Percentiles rank a stretch among this genome's conserved stretches.
phyloP scores from a whole-genome alignment of 2,329 filamentous ascomycete species.

The Pseudogymnoascus sp. region DNA sequence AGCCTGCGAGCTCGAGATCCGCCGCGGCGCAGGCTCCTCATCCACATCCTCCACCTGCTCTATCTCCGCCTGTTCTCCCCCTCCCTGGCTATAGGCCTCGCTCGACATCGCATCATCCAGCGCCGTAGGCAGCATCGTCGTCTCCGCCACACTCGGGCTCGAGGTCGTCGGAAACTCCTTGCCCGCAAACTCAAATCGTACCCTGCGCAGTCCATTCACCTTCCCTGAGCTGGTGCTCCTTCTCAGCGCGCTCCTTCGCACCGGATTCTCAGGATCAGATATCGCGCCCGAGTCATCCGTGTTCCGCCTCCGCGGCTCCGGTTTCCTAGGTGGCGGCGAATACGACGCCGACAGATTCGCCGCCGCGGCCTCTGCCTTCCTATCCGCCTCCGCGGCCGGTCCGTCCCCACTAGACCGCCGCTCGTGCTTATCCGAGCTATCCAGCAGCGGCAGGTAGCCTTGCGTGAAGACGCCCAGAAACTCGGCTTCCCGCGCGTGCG shows the following conservation, averaged over 20 bases:
- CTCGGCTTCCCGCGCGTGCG: constrained; percentile 49
- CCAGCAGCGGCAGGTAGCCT: constrained; percentile 53
- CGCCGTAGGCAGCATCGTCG: background rate
- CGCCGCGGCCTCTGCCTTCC: background rate
- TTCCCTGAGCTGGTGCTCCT: constrained; percentile 44
- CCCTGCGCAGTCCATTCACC: constrained; percentile 47
- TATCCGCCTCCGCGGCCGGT: background rate
- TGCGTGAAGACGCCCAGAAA: constrained; percentile 57
- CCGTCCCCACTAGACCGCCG: constrained; percentile 19
- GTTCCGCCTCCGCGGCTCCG: constrained; percentile 22
- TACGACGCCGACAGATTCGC: background rate
- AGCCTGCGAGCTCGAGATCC: constrained; percentile 48
- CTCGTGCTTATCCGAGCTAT: constrained; percentile 28
- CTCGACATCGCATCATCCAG: background rate
- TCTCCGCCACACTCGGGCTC: constrained; percentile 34
- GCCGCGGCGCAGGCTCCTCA: constrained; percentile 39
- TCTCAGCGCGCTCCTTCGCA: constrained; percentile 48
- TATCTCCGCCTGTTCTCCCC: constrained; percentile 28
- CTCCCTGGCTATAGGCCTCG: constrained; percentile 13
- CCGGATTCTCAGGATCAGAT: constrained; percentile 44
- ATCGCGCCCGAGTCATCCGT: constrained; percentile 34
- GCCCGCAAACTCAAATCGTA: constrained; percentile 54
- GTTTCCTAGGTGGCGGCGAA: background rate
- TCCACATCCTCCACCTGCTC: constrained; percentile 26
- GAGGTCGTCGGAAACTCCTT: constrained; percentile 52